phyloP scores from a whole-genome alignment of 495 filamentous ascomycete genomes.

The Podospora didyma region DNA sequence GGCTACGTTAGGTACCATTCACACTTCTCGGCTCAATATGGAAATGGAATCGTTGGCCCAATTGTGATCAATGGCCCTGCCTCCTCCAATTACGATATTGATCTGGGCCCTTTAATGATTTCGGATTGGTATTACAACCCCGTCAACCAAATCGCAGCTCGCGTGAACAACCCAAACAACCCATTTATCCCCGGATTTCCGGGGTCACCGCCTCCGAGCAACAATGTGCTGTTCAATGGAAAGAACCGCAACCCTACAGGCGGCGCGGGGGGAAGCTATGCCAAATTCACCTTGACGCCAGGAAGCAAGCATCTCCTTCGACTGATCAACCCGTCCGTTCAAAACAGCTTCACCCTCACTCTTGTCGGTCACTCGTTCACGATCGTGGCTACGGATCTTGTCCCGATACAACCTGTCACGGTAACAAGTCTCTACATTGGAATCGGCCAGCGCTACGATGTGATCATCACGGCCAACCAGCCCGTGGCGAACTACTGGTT shows the following conservation, averaged over 20 bases:
- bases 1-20: constrained; percentile 44
- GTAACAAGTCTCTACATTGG: constrained; percentile 43
- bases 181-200: constrained; percentile 30
- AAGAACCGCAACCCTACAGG: constrained; percentile 36
- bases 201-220: constrained; percentile 23
- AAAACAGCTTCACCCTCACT: constrained; percentile 25
- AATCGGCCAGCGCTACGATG: constrained; percentile 65
- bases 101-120: constrained; percentile 41
- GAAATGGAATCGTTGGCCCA: constrained; percentile 45
- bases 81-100: constrained; percentile 48
- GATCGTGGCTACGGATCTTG: constrained; percentile 46
- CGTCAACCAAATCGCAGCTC: constrained; percentile 14
- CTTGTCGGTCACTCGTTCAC: constrained; percentile 48
- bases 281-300: constrained; percentile 30
- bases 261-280: constrained; percentile 19
- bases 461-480: constrained; percentile 58
- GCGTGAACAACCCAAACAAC: constrained; percentile 19
- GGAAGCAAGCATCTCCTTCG: constrained; percentile 46
- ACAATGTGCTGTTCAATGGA: constrained; percentile 36
- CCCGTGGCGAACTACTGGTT: constrained; percentile 53
- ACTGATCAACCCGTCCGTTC: constrained; percentile 47
- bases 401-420: constrained; percentile 44
- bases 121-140: constrained; percentile 41
- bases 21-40: constrained; percentile 53
- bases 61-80: constrained; percentile 55